Base-by-base conservation (phyloP, 2,329 filamentous ascomycete species). In the Sclerotiophoma versabilis region DNA sequence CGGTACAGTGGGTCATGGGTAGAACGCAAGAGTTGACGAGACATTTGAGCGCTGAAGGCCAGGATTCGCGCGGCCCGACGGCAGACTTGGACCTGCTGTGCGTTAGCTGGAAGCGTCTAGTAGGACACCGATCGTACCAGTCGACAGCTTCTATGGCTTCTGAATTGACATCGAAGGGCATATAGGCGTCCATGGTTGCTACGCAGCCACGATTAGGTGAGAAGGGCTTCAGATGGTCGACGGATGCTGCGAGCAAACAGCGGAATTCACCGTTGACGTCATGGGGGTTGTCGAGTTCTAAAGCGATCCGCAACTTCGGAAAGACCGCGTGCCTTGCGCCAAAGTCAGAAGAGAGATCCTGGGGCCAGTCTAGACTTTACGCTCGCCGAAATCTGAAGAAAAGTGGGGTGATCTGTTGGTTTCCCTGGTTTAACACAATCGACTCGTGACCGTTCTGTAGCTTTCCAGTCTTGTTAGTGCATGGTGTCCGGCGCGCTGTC, bases 1-100 rank as follows among this genome's bases (percentile, higher is more conserved):
- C 76, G 3, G 75, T 64, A 10, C 75, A 74, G 54, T 79, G 76
- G 10, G 73, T 66, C 42, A 80, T 71, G 11, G 76, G 72, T 15
- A 75, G 65, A 15, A 79, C 58, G 23, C 76, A 77, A 12, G 66
- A 63, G 55, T 69, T 66, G 39, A 73, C 66, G 39, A 74, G 68
- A 41, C 62, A 66, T 44, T 50, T 62, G 27, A 75, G 66, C 1
- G 71, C 36, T 3, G 54, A n/a, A 0, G 76, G 68, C 77, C 77
- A 79, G 19, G 60, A 51, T 1, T 71, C 57, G 22, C 68, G 70
- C 6, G 63, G 51, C 1, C 76, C 76, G 4, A 78, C 50, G 3
- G 63, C 15, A 9, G 70, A 66, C 32, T 65, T 37, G 14, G 71
- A 59, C 71, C 70, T 73, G 59, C 27, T 29, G 34, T 0, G 19